Base-by-base conservation (phyloP, 2,329 filamentous ascomycete species). In the Penicillium sclerotigenum region DNA sequence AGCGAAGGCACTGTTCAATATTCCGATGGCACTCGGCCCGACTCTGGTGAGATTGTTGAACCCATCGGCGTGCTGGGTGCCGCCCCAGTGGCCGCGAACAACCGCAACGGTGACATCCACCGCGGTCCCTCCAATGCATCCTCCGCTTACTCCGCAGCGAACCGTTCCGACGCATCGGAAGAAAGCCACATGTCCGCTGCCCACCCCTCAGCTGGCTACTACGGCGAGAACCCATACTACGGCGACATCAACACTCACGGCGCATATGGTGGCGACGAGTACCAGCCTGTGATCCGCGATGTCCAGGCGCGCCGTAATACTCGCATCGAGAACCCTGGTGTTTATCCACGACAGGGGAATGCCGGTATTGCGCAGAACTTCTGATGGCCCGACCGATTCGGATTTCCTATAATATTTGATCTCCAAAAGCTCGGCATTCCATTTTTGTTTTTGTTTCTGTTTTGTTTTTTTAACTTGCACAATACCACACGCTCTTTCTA, bases 331-430 rank as follows among this genome's bases (percentile, higher is more conserved):
- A 96, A 88, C 71, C 88, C 91, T 2, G 85, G 89, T 42, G 89
- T 94, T 60, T 95, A 90, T 68, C 92, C 93, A 11, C 90, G 95
- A 70, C 91, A 96, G 78, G 86, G 84, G 33, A 96, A 90, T 67
- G 90, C 90, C 37, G 94, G 94, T 57, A 97, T 99, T 68, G 90
- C 94, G 31, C 94, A 97, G 76, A 99, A 99, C 75, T 99, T 99
- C 68, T 97, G 45, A 54, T 49, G 10, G 24, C 9, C 28, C 13
- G 18, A 41, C 24, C 24, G 84, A 45, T 43, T 49, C 58, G 40
- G 51, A 45, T 52, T 48, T 52, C 22, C 28, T 49, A 24, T 49
- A 18, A 18, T 50, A 11, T 40, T 28, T 50, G 38, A 33, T 22
- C 54, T 33, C n/a, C 47, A 62, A 62, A 62, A 58, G 52, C 51